phyloP scores from a whole-genome alignment of 2,329 filamentous ascomycete genomes.

The Ophiosphaerella herpotricha region DNA sequence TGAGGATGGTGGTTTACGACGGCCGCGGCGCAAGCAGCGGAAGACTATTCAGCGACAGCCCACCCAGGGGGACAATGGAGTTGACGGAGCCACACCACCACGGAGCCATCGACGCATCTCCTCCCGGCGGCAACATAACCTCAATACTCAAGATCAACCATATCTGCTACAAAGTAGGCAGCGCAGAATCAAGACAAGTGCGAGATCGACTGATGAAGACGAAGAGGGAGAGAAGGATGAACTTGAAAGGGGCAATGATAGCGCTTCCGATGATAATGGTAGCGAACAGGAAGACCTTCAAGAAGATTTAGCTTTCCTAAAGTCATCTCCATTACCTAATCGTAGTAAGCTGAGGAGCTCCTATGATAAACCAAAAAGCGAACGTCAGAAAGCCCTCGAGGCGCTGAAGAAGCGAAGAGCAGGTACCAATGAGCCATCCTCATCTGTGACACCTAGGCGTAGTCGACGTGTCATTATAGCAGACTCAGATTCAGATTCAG shows the following conservation, averaged over 20 bases:
- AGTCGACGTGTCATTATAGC: constrained; percentile 27
- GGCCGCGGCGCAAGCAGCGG: not conserved
- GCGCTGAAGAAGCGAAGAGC: constrained; percentile 49
- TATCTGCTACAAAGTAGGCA: constrained; percentile 10
- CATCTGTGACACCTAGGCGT: constrained; percentile 28
- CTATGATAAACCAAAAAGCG: constrained; percentile 35
- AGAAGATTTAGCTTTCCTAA: constrained; percentile 53
- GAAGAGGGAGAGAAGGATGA: not conserved
- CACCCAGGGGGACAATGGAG: constrained; percentile 2
- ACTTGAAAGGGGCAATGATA: not conserved
- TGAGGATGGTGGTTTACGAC: not conserved
- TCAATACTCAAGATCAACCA: constrained; percentile 2
- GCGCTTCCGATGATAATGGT: not conserved
- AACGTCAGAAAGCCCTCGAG: constrained; percentile 50
- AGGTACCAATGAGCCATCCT: constrained; percentile 32
- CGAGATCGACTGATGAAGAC: not conserved
- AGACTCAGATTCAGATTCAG: constrained; percentile 31
- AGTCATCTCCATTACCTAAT: constrained; percentile 38
- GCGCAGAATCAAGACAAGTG: constrained; percentile 6
- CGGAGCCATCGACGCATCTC: constrained; percentile 7
- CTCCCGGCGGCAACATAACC: not conserved
- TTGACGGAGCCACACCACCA: constrained; percentile 6
- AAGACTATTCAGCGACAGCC: not conserved
- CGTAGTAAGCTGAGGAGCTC: constrained; percentile 30
- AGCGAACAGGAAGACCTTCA: constrained; percentile 33